These are phyloP conservation scores for Gossypium laxum DNA, from an alignment of 441 rosid genomes.

Conservation along the genomic window DNA sequence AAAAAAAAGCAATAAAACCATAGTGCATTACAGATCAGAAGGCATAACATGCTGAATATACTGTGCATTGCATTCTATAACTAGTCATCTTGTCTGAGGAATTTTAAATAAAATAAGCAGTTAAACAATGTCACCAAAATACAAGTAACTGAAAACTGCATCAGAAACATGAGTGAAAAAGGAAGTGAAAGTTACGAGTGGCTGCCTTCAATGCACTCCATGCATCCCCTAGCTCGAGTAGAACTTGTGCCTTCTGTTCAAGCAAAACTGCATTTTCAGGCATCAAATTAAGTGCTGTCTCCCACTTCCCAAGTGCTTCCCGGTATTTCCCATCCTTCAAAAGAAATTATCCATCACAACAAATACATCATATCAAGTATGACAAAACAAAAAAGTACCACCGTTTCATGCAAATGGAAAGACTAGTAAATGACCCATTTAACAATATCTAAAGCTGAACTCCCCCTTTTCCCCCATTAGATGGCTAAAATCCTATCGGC, in stretches of 20 bases:
- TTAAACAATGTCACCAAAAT: neutral
- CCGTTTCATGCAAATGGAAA: neutral
- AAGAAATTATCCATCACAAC: slow-evolving; percentile 4
- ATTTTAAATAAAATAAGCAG: neutral
- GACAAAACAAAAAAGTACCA: neutral
- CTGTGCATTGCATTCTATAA: neutral
- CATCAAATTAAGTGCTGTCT: slow-evolving; percentile 59
- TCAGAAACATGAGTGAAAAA: neutral
- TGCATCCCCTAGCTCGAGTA: slow-evolving; percentile 76
- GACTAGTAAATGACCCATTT: neutral
- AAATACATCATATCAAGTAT: neutral
- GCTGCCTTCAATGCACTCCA: slow-evolving; percentile 79
- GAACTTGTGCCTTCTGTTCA: slow-evolving; percentile 83
- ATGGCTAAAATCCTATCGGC: neutral
- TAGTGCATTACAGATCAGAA: neutral
- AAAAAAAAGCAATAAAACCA: neutral
- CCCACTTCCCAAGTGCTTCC: slow-evolving; percentile 88
- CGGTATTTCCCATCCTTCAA: slow-evolving; percentile 62
- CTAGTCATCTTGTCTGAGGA: neutral
- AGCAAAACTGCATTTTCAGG: slow-evolving; percentile 56
- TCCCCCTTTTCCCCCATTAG: neutral
- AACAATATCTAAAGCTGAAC: neutral
- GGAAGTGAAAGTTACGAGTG: slow-evolving; percentile 32
- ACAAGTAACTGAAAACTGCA: neutral
- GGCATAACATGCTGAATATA: neutral